phyloP scores from a whole-genome alignment of 805 yeast genomes.

The Ogataea wickerhamii region DNA sequence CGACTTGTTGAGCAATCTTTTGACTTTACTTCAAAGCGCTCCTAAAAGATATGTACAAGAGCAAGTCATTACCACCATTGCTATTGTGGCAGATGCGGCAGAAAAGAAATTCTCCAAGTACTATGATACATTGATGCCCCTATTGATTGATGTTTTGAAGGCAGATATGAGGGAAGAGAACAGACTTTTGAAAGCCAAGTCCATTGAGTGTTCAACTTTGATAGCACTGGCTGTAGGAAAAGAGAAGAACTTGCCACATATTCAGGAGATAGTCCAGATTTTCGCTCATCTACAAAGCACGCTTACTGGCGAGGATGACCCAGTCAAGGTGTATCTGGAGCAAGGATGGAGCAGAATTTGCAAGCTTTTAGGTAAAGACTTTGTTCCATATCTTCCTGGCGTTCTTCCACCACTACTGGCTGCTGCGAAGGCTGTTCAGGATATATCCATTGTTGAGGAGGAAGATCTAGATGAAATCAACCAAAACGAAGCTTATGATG shows the following conservation, averaged over 20 bases:
- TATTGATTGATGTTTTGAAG: conserved; percentile 71
- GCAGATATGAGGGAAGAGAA: conserved; percentile 77
- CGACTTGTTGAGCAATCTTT: conserved; percentile 65
- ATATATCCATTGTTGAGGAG: conserved; percentile 83
- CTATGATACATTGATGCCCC: conserved; percentile 92
- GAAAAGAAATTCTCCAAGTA: conserved; percentile 83
- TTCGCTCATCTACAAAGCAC: conserved; percentile 65
- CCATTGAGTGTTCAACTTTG: conserved; percentile 92
- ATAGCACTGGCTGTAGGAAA: conserved; percentile 94
- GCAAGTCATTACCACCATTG: conserved; percentile 94
- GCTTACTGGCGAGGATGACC: conserved; percentile 71
- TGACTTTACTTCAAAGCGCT: conserved; percentile 67
- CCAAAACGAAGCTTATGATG: conserved; percentile 92
- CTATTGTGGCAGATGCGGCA: conserved; percentile 96
- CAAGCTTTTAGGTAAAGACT: conserved; percentile 77
- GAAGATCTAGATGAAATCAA: conserved; percentile 79
- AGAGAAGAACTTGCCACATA: conserved; percentile 76
- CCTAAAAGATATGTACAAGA: conserved; percentile 94
- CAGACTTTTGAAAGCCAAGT: conserved; percentile 80
- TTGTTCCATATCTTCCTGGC: conserved; percentile 74
- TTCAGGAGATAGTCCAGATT: conserved; percentile 66
- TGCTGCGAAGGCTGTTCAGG: conserved; percentile 88
- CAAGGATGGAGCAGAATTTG: conserved; percentile 97
- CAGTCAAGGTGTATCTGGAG: conserved; percentile 79
- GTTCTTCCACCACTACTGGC: conserved; percentile 87